Evolutionary conservation across 2,329 filamentous ascomycete genomes (phyloP), one percentile per base, ranked within the genome.

Genomic region (Trichoderma citrinoviride): DNA sequence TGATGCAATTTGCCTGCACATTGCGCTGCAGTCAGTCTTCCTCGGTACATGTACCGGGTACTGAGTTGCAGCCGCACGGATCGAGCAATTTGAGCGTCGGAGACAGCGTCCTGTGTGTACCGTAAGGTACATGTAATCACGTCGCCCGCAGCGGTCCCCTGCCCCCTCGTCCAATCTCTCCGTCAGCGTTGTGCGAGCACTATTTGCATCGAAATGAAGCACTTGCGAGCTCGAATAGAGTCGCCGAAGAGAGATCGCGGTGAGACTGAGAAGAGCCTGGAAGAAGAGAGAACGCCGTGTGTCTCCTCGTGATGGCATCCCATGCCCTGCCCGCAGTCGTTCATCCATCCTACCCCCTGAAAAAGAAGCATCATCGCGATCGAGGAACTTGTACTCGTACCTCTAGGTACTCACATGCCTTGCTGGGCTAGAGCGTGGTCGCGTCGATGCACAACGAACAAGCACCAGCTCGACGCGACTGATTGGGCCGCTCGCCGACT

Each of bases 401-500:
- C 41, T 19, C 33, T 23, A 47, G 19, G 29, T 6, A 52, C 50
- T 49, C 61, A 73, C 73, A 74, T 72, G 70, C 72, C 72, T 44
- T 62, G 60, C 49, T 62, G 25, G 60, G 60, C 57, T 54, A 46
- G 60, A 49, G 65, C 70, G 58, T 23, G 69, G 72, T 73, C 73
- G 61, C 68, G 71, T 73, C 70, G 70, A 73, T 71, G 67, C 67
- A 65, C 68, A 54, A 23, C 37, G 64, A 69, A 67, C 68, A 57
- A 53, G 50, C 50, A 54, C 49, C 23, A 40, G 50, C 41, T 47
- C 33, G 60, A 55, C 66, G 57, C 50, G 61, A 63, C 44, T 70
- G 68, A 76, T 76, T 76, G 73, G 73, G 62, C 68, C 41, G 25
- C 19, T 52, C 37, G 63, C 64, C 60, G 55, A 55, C 58, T 70